Evolutionary conservation across 148 eudicot species (phyloP).

Genomic region (Oxyria digyna): DNA sequence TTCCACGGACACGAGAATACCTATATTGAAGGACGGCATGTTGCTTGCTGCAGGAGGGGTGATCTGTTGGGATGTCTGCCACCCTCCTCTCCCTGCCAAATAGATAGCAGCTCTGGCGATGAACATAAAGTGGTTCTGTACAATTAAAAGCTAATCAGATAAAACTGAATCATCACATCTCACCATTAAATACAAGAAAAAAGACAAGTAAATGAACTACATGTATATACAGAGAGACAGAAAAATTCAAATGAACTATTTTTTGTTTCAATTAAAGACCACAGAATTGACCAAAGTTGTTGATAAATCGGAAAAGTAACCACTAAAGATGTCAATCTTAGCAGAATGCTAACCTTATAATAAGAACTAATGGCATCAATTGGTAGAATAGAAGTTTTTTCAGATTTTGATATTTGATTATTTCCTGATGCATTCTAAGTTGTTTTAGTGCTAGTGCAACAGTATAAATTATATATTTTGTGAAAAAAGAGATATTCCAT

Average conservation of each 20-base stretch:
- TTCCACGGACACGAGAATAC: constrained; percentile 16
- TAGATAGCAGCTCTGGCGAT: constrained; percentile 88
- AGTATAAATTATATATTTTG: neutral
- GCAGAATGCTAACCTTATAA: neutral
- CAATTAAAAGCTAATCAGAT: constrained; percentile 11
- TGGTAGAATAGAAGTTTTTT: neutral
- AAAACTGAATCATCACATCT: neutral
- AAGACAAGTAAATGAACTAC: neutral
- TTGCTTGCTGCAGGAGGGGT: constrained; percentile 94
- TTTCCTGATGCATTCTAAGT: neutral
- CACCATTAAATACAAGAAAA: neutral
- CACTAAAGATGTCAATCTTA: neutral
- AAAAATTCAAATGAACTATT: neutral
- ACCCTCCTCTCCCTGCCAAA: constrained; percentile 96
- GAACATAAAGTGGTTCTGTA: constrained; percentile 90
- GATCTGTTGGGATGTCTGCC: constrained; percentile 90
- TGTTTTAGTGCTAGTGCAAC: neutral
- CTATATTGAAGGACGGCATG: constrained; percentile 89
- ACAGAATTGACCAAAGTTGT: neutral
- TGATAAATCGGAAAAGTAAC: neutral
- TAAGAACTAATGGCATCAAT: neutral
- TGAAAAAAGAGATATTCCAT: neutral
- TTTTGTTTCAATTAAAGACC: neutral
- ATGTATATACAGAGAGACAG: neutral
- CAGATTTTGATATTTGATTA: neutral